These are phyloP conservation scores for Fusarium nygamai DNA, from an alignment of 2,329 filamentous ascomycete genomes.

Conservation along the genomic window DNA sequence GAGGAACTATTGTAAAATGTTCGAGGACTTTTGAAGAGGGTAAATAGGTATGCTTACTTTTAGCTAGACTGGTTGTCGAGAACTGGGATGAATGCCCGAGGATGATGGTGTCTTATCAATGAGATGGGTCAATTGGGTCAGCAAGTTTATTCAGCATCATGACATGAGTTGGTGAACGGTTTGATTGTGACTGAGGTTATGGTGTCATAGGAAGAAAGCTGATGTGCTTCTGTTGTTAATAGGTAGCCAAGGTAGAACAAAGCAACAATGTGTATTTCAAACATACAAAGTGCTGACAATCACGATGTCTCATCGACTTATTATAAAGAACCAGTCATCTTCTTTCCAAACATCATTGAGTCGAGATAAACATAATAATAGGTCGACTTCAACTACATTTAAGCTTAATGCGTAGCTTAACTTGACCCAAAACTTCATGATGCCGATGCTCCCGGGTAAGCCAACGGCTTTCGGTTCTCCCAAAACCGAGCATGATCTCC, in stretches of 20 bases:
- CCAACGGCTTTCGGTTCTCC: constrained; percentile 2
- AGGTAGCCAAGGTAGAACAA: neutral
- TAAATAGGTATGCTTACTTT: neutral
- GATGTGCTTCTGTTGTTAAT: neutral
- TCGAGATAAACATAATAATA: neutral
- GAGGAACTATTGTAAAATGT: constrained; percentile 35
- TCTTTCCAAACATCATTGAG: neutral
- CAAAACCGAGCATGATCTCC: neutral
- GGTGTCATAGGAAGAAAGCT: accelerated
- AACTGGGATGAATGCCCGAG: neutral
- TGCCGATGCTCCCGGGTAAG: constrained; percentile 17
- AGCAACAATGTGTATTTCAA: accelerated
- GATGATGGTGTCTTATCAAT: neutral
- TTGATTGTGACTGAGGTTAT: neutral
- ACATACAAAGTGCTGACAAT: neutral
- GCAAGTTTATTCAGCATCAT: neutral
- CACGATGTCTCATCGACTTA: neutral
- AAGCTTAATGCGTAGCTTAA: constrained; percentile 21
- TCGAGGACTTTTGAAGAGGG: neutral
- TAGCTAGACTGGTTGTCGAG: neutral
- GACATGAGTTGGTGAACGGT: neutral
- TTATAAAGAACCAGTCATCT: neutral
- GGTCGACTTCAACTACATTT: neutral
- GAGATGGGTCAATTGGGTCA: neutral
- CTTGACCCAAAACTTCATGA: neutral